phyloP scores from a whole-genome alignment of 2,329 filamentous ascomycete species.

The Byssothecium circinans region DNA sequence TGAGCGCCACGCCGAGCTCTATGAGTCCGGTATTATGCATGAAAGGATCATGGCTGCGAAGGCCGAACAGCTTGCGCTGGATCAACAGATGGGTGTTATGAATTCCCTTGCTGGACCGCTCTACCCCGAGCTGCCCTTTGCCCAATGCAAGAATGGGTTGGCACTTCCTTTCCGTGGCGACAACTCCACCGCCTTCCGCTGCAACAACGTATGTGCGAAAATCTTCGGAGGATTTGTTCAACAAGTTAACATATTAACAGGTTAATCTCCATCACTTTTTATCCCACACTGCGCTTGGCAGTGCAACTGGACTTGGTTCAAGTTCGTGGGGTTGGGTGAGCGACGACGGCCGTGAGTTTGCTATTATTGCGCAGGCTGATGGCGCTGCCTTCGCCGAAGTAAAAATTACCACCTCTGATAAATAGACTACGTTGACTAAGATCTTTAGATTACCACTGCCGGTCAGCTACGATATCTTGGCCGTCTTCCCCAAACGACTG shows the following conservation, averaged over 20 bases:
- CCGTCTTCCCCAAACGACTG: constrained; percentile 51
- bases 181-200: constrained; percentile 29
- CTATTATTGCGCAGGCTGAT: constrained; percentile 56
- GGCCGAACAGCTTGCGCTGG: constrained; percentile 15
- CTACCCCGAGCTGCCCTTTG: constrained; percentile 26
- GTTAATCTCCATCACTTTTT: constrained; percentile 61
- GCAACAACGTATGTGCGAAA: constrained; percentile 27
- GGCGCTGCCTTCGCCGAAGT: constrained; percentile 57
- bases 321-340: constrained; percentile 58
- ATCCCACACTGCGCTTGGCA: constrained; percentile 57
- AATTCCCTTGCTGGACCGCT: constrained; percentile 14
- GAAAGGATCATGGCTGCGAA: constrained; percentile 34
- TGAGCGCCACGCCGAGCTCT: constrained; percentile 24
- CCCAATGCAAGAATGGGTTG: constrained; percentile 29
- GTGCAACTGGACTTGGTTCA: constrained; percentile 43
- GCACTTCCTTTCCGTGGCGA: constrained; percentile 30
- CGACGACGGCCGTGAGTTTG: constrained; percentile 56
- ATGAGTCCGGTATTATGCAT: constrained; percentile 34
- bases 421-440: neutral
- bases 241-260: constrained; percentile 8
- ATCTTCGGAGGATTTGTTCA: neutral
- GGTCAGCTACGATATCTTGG: constrained; percentile 57
- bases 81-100: constrained; percentile 15
- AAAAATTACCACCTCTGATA: neutral
- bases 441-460: constrained; percentile 43